Percentiles rank a stretch among this genome's conserved stretches.
Conservation (phyloP, 2,329 filamentous ascomycete genomes). For the Sphaerulina vaccinii region DNA sequence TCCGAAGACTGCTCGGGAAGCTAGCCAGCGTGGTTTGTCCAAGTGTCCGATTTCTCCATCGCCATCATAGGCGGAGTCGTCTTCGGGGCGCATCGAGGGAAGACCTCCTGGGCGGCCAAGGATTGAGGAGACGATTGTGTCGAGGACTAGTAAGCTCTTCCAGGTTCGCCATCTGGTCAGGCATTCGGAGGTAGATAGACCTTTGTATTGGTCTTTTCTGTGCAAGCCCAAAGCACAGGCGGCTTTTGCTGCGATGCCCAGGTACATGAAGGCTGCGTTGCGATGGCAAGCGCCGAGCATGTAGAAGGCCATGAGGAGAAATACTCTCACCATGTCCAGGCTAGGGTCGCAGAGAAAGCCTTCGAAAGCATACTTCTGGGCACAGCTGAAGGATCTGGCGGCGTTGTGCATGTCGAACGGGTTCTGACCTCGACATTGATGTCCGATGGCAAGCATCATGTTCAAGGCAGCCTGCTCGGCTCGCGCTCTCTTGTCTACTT, state of each 20-base stretch:
- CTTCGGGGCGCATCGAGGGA: constrained; percentile 20
- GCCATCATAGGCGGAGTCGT: constrained; percentile 20
- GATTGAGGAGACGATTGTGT: constrained; percentile 51
- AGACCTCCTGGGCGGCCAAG: constrained; percentile 46
- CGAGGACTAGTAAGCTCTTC: constrained; percentile 50
- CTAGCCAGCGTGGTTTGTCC: constrained; percentile 20
- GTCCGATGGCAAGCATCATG: constrained; percentile 55
- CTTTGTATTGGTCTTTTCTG: constrained; percentile 30
- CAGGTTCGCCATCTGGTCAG: constrained; percentile 43
- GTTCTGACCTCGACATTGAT: constrained; percentile 42
- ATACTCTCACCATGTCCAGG: constrained; percentile 53
- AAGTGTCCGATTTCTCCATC: constrained; percentile 14
- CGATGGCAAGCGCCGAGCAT: constrained; percentile 59
- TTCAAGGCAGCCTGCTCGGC: constrained; percentile 36
- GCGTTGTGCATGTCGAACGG: constrained; percentile 29
- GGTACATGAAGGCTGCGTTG: constrained; percentile 63
- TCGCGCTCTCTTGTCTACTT: constrained; percentile 34
- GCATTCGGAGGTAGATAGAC: constrained; percentile 20
- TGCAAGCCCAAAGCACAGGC: constrained; percentile 60
- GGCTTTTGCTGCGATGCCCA: constrained; percentile 59
- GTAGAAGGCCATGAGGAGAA: constrained; percentile 59
- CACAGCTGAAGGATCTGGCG: constrained; percentile 48
- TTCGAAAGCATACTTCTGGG: constrained; percentile 50
- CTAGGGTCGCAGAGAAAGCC: constrained; percentile 56
- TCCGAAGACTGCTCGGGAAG: constrained; percentile 18